Evolutionary conservation across 1,284 basidiomycete genomes (phyloP).

Genomic region (Sporisorium scitamineum): DNA sequence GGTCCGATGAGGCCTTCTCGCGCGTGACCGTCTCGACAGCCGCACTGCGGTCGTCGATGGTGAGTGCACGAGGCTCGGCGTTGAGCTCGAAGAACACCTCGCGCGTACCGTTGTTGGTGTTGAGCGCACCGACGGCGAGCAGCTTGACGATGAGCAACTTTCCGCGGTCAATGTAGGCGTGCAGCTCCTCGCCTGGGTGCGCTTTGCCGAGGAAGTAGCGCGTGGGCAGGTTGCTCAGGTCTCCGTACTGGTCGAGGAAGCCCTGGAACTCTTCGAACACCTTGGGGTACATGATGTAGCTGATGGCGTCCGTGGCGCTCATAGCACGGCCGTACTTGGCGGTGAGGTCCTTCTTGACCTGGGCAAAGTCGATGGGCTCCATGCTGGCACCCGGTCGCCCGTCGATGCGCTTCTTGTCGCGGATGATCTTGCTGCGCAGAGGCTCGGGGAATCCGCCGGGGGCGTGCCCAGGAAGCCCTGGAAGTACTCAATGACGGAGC

Average conservation of each 20-base stretch:
- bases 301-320: constrained; percentile 83
- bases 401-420: constrained; percentile 92
- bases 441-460: constrained; percentile 97
- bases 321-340: constrained; percentile 96
- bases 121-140: constrained; percentile 92
- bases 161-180: constrained; percentile 95
- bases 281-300: constrained; percentile 97
- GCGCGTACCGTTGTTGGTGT: constrained; percentile 88
- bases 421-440: constrained; percentile 88
- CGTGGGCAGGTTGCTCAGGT: constrained; percentile 84
- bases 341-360: constrained; percentile 90
- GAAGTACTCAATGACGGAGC: constrained; percentile 71
- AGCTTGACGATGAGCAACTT: constrained; percentile 94
- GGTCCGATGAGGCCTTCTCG: constrained; percentile 91
- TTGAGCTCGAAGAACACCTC: constrained; percentile 93
- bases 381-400: constrained; percentile 89
- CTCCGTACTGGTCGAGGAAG: constrained; percentile 94
- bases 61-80: constrained; percentile 64
- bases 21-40: constrained; percentile 90
- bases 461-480: constrained; percentile 84
- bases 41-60: constrained; percentile 94
- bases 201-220: constrained; percentile 97
- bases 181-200: constrained; percentile 91
- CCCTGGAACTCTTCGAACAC: constrained; percentile 96
- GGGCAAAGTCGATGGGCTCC: constrained; percentile 91